Evolutionary conservation across 208 protist genomes (phyloP).

Genomic region (Leishmania tropica): DNA sequence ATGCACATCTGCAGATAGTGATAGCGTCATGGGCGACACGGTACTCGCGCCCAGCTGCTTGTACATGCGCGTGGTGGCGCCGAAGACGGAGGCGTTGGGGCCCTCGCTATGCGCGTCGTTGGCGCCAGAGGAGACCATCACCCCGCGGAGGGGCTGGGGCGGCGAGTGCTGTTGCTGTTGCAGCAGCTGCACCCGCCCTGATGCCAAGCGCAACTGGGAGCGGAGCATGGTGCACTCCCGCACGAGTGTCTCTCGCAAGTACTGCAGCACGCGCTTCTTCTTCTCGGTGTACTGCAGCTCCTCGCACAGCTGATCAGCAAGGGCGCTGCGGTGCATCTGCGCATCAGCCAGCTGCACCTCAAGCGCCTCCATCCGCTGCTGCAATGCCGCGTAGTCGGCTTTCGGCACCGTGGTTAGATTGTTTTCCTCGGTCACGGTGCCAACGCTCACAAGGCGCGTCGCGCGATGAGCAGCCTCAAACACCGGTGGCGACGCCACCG

Average conservation of each 20-base stretch:
- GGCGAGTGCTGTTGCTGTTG: conserved; percentile 31
- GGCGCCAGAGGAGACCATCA: background rate
- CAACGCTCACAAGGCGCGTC: conserved; percentile 55
- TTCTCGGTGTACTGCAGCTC: conserved; percentile 61
- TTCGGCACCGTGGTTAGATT: conserved; percentile 49
- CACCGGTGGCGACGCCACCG: background rate
- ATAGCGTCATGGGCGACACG: conserved; percentile 4
- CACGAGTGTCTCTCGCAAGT: conserved; percentile 83
- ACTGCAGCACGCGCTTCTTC: conserved; percentile 67
- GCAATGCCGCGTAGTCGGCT: conserved; percentile 51
- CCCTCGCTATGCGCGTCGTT: conserved; percentile 1
- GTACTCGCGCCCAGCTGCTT: background rate
- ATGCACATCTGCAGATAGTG: background rate
- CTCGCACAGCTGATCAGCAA: conserved; percentile 53
- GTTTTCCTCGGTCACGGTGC: conserved; percentile 81
- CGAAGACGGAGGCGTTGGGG: background rate
- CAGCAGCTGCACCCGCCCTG: conserved; percentile 39
- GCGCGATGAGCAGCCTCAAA: conserved; percentile 20
- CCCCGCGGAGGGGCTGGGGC: background rate
- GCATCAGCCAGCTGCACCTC: conserved; percentile 64
- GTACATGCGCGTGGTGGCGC: background rate
- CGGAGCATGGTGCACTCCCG: conserved; percentile 83
- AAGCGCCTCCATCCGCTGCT: conserved; percentile 37
- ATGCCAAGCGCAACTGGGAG: conserved; percentile 65
- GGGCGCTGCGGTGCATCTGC: conserved; percentile 28